Evolutionary conservation across 2,329 filamentous ascomycete species (phyloP).

Genomic region (Ceratocystis diversiconidia): DNA sequence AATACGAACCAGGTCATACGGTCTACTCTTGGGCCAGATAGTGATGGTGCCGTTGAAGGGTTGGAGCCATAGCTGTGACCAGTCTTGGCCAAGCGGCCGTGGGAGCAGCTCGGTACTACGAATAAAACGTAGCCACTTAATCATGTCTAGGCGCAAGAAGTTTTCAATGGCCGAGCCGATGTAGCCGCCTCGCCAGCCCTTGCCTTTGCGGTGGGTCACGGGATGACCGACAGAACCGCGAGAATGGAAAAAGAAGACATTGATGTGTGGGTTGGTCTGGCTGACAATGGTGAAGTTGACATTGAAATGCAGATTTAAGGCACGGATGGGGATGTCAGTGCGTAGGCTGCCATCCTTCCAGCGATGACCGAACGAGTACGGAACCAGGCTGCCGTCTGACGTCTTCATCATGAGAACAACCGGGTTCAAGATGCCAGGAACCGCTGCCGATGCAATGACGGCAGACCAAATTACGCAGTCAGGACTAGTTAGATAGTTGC

Average conservation of each 20-base stretch:
- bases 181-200: slow-evolving; percentile 92
- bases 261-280: slow-evolving; percentile 92
- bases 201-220: slow-evolving; percentile 82
- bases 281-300: slow-evolving; percentile 89
- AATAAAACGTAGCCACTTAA: slow-evolving; percentile 93
- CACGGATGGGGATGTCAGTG: slow-evolving; percentile 89
- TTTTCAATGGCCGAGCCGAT: slow-evolving; percentile 84
- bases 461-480: slow-evolving; percentile 99
- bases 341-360: slow-evolving; percentile 95
- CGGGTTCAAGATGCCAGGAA: slow-evolving; percentile 89
- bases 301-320: slow-evolving; percentile 92
- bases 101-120: slow-evolving; percentile 85
- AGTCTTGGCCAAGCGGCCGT: slow-evolving; percentile 82
- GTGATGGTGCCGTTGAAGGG: slow-evolving; percentile 90
- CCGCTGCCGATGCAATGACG: slow-evolving; percentile 83
- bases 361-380: slow-evolving; percentile 95
- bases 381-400: slow-evolving; percentile 58
- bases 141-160: slow-evolving; percentile 89
- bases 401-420: slow-evolving; percentile 88
- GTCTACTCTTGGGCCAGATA: slow-evolving; percentile 75
- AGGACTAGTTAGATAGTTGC: slow-evolving; percentile 87
- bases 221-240: slow-evolving; percentile 82
- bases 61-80: slow-evolving; percentile 93
- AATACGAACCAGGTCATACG: slow-evolving; percentile 73
- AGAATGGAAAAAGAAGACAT: slow-evolving; percentile 96